A percentile compares a stretch with the other conserved stretches of the same genome.
Conservation (phyloP, 2,329 filamentous ascomycete genomes). For the Plenodomus tracheiphilus region DNA sequence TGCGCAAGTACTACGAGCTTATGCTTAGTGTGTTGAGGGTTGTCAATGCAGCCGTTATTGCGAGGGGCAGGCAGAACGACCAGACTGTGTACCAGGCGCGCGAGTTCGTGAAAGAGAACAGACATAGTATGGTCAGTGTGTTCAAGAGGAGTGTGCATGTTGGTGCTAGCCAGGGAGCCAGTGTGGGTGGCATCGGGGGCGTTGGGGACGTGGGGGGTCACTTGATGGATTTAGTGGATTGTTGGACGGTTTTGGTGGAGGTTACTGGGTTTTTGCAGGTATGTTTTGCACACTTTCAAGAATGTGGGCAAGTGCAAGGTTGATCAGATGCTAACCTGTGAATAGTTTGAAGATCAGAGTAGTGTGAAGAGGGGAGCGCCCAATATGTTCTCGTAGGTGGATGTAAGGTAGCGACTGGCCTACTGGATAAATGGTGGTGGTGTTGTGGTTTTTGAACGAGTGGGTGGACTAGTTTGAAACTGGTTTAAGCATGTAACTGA, state of each 20-base stretch:
- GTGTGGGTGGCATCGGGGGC: neutral
- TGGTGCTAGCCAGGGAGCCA: constrained; percentile 47
- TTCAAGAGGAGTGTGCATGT: constrained; percentile 89
- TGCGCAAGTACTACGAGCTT: constrained; percentile 82
- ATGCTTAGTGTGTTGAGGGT: constrained; percentile 80
- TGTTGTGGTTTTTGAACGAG: no score
- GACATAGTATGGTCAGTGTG: constrained; percentile 81
- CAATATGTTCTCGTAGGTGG: constrained; percentile 16
- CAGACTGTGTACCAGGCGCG: constrained; percentile 72
- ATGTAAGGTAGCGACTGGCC: no score
- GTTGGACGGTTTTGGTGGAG: constrained; percentile 79
- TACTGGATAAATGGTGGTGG: no score
- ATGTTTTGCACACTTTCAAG: constrained; percentile 23
- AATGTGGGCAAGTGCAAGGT: neutral
- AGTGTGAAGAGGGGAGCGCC: constrained; percentile 17
- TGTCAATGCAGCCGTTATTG: constrained; percentile 78
- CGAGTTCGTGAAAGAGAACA: constrained; percentile 79
- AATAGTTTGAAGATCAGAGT: constrained; percentile 27
- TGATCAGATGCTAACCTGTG: constrained; percentile 3
- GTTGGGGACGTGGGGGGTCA: constrained; percentile 64
- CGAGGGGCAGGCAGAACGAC: constrained; percentile 78
- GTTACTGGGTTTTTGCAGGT: constrained; percentile 87
- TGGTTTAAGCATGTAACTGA: no score
- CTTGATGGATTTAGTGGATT: constrained; percentile 78
- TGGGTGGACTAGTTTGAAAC: no score